Conservation (phyloP, 352 stramenopile species). For the Paralagenidium karlingii region DNA sequence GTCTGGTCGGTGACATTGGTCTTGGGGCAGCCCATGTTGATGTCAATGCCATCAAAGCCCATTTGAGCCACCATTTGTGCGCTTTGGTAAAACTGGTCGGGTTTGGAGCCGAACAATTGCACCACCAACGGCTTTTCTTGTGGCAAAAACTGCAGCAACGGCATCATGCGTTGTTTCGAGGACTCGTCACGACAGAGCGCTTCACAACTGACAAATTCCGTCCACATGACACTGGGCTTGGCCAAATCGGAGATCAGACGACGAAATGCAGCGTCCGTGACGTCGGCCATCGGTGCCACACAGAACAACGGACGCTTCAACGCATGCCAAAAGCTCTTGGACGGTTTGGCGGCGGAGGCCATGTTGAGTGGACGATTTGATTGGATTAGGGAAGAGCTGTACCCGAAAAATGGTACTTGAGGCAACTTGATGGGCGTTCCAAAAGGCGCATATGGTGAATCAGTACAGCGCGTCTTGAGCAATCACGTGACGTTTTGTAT, state of each 20-base stretch:
- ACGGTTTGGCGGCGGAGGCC: no score
- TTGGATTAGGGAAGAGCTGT: no score
- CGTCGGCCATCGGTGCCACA: constrained; percentile 77
- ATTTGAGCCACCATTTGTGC: constrained; percentile 63
- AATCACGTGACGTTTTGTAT: no score
- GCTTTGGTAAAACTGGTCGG: constrained; percentile 76
- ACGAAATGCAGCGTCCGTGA: constrained; percentile 65
- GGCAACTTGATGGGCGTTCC: no score
- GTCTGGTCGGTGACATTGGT: constrained; percentile 69
- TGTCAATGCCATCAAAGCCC: constrained; percentile 76
- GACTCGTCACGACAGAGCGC: constrained; percentile 45
- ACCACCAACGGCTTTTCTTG: constrained; percentile 63
- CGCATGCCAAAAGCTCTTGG: constrained; percentile 45
- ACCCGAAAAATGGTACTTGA: no score
- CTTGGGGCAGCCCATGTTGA: constrained; percentile 79
- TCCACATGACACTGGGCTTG: constrained; percentile 77
- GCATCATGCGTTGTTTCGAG: constrained; percentile 63
- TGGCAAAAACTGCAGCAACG: constrained; percentile 55
- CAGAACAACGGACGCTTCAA: constrained; percentile 61
- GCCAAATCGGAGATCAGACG: constrained; percentile 58
- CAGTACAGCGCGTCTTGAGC: no score
- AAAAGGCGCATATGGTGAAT: no score
- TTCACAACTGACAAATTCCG: constrained; percentile 79
- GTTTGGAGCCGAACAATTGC: constrained; percentile 80
- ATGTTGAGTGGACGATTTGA: no score